These are phyloP conservation scores for Puccinia hordei DNA, from an alignment of 1,284 basidiomycete species.

Conservation along the genomic window DNA sequence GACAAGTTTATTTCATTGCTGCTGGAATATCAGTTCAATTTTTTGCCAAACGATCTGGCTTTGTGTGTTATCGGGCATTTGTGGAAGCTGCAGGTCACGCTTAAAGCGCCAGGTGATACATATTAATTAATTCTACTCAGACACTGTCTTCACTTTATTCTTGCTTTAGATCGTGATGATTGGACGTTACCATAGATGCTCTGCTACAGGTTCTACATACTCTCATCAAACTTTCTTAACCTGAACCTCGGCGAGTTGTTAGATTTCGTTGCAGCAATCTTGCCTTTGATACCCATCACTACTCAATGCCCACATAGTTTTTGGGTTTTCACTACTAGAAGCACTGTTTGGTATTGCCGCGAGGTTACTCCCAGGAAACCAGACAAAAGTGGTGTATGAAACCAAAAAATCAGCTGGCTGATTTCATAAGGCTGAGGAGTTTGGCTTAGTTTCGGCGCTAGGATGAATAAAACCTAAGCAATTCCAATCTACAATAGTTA, in stretches of 20 bases:
- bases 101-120: background rate
- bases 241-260: background rate
- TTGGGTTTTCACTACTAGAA: background rate
- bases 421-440: too few relatives aligned
- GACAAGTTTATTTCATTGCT: constrained; percentile 83
- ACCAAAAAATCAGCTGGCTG: too few relatives aligned
- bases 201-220: background rate
- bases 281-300: background rate
- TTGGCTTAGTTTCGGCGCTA: too few relatives aligned
- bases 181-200: background rate
- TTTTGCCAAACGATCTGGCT: constrained; percentile 59
- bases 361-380: background rate
- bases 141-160: background rate
- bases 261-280: background rate
- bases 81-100: constrained; percentile 60
- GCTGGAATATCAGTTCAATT: constrained; percentile 69
- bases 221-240: background rate
- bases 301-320: background rate
- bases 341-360: background rate
- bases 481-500: too few relatives aligned
- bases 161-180: background rate
- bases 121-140: constrained; percentile 52
- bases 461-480: too few relatives aligned
- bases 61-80: constrained; percentile 76
- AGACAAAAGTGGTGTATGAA: too few relatives aligned